Conservation (phyloP, 2,329 filamentous ascomycete species). For the Pseudofabraea citricarpa region DNA sequence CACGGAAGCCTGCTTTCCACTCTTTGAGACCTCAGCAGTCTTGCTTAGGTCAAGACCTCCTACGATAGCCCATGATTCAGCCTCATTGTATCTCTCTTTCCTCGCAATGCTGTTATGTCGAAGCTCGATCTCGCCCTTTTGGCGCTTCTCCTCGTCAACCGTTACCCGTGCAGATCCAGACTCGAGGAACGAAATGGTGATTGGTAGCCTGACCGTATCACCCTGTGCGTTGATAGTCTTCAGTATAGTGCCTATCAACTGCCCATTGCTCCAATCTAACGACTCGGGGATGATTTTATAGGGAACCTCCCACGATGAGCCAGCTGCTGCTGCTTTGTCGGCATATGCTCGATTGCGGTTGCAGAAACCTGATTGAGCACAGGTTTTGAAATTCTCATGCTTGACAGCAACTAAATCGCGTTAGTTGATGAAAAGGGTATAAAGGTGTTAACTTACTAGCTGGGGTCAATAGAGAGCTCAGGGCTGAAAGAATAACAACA, state of each 20-base stretch:
- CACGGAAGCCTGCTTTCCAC: slow-evolving; percentile 66
- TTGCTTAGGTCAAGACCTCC: slow-evolving; percentile 72
- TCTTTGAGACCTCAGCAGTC: slow-evolving; percentile 63
- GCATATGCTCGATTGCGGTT: slow-evolving; percentile 89
- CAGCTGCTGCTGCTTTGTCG: slow-evolving; percentile 64
- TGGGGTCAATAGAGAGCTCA: slow-evolving; percentile 58
- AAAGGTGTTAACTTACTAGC: slow-evolving; percentile 46
- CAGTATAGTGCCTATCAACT: slow-evolving; percentile 73
- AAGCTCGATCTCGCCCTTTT: slow-evolving; percentile 83
- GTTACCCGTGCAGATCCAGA: slow-evolving; percentile 84
- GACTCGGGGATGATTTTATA: slow-evolving; percentile 72
- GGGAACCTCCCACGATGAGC: slow-evolving; percentile 69
- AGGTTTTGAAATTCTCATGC: slow-evolving; percentile 96
- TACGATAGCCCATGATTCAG: slow-evolving; percentile 78
- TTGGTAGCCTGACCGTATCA: slow-evolving; percentile 71
- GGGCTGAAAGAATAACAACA: slow-evolving; percentile 51
- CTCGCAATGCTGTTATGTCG: slow-evolving; percentile 77
- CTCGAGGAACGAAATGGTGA: slow-evolving; percentile 83
- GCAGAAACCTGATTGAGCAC: slow-evolving; percentile 93
- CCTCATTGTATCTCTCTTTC: slow-evolving; percentile 94
- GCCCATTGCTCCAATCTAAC: slow-evolving; percentile 71
- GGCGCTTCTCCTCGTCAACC: slow-evolving; percentile 85
- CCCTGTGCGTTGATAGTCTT: slow-evolving; percentile 66
- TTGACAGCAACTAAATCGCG: slow-evolving; percentile 68
- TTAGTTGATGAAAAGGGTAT: slow-evolving; percentile 10